Evolutionary conservation across 1,284 basidiomycete genomes (phyloP).

Genomic region (Microbotryum intermedium): DNA sequence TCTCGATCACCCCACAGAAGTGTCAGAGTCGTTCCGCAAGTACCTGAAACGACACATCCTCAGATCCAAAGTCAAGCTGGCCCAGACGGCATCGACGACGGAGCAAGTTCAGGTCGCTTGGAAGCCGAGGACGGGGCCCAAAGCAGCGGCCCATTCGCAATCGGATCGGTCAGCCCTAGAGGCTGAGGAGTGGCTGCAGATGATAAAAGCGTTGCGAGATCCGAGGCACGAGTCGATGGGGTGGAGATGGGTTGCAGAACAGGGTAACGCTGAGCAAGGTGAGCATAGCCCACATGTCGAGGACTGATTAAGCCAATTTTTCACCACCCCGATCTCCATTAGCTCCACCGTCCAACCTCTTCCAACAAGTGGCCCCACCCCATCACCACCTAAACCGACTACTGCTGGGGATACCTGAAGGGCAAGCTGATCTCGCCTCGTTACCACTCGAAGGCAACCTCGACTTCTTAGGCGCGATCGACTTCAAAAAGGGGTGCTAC

Average conservation of each 20-base stretch:
- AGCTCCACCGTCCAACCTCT: constrained; percentile 14
- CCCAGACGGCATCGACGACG: constrained; percentile 64
- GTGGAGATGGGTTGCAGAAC: constrained; percentile 44
- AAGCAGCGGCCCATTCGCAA: constrained; percentile 53
- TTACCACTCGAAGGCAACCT: constrained; percentile 91
- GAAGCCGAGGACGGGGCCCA: constrained; percentile 44
- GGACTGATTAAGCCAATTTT: too few species aligned
- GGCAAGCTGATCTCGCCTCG: constrained; percentile 66
- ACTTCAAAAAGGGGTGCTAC: constrained; percentile 96
- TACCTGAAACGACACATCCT: constrained; percentile 78
- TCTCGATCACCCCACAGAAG: constrained; percentile 60
- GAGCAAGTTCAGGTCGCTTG: constrained; percentile 49
- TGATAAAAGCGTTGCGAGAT: constrained; percentile 47
- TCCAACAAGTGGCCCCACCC: constrained; percentile 7
- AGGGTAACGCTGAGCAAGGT: not conserved
- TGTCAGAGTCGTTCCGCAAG: constrained; percentile 48
- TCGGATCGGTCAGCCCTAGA: constrained; percentile 17
- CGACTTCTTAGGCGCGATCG: constrained; percentile 89
- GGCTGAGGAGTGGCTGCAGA: constrained; percentile 33
- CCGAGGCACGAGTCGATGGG: constrained; percentile 71
- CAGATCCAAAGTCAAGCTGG: constrained; percentile 76
- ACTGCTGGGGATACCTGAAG: constrained; percentile 78
- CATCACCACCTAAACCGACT: constrained; percentile 72
- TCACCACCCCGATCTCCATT: not conserved
- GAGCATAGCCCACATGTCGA: too few species aligned